Conservation (phyloP, 1,139 yeast genomes). For the Saccharomyces hybrid region DNA sequence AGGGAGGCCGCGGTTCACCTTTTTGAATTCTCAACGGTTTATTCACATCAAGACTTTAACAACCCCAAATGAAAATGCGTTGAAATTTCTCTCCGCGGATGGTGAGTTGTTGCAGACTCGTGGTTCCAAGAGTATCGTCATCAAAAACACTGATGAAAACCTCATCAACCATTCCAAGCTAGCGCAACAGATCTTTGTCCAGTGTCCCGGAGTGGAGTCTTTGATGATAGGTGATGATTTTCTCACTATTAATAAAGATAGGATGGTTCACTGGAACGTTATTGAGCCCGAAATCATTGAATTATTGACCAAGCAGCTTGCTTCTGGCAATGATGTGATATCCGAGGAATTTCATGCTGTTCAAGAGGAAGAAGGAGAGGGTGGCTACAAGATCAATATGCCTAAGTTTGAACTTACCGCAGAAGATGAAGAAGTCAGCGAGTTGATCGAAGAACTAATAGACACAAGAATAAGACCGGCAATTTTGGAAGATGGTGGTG, state of each 20-base stretch:
- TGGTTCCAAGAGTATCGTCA: constrained; percentile 55
- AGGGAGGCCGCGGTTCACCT: constrained; percentile 37
- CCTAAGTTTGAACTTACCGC: constrained; percentile 32
- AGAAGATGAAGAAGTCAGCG: constrained; percentile 52
- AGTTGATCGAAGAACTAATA: constrained; percentile 89
- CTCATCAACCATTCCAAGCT: constrained; percentile 65
- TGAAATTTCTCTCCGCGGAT: constrained; percentile 73
- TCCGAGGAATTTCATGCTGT: constrained; percentile 28
- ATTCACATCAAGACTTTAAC: constrained; percentile 48
- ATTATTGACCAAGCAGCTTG: constrained; percentile 72
- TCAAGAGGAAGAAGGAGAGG: constrained; percentile 29
- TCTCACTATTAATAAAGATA: constrained; percentile 73
- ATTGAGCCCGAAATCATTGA: constrained; percentile 86
- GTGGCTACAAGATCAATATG: constrained; percentile 26
- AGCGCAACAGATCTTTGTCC: constrained; percentile 67
- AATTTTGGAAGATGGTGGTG: constrained; percentile 81
- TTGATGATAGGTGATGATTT: constrained; percentile 85
- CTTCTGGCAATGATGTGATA: constrained; percentile 63
- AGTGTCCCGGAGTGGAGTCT: constrained; percentile 73
- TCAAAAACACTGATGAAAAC: constrained; percentile 46
- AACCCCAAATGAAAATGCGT: constrained; percentile 90
- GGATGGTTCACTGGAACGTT: constrained; percentile 57
- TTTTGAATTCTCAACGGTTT: constrained; percentile 9
- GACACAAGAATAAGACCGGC: constrained; percentile 96
- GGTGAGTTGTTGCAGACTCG: constrained; percentile 45